Percentiles rank a stretch among this genome's conserved stretches.
Conservation (phyloP, 192 early-diverging fungal genomes). For the Umbelopsis isabellina region DNA sequence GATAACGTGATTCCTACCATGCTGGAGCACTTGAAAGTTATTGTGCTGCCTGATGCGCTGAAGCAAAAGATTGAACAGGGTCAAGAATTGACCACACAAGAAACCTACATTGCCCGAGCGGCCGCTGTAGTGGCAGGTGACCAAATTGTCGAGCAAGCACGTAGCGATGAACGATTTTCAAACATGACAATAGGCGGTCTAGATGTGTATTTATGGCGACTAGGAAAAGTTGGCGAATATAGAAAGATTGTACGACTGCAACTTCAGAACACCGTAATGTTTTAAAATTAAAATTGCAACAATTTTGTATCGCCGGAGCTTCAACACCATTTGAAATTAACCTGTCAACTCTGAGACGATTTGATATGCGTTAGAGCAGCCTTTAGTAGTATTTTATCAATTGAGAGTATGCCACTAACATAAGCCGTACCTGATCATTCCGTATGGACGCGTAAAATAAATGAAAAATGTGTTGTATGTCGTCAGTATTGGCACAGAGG, state of each 20-base stretch:
- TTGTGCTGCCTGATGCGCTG: constrained; percentile 50
- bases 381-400: no score
- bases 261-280: constrained; percentile 8
- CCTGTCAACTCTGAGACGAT: no score
- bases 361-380: no score
- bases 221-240: constrained; percentile 71
- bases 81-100: constrained; percentile 50
- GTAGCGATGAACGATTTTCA: constrained; percentile 33
- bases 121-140: constrained; percentile 70
- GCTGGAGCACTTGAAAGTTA: constrained; percentile 57
- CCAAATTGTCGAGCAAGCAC: constrained; percentile 50
- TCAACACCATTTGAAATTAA: no score
- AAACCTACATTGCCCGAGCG: constrained; percentile 67
- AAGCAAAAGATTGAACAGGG: constrained; percentile 48
- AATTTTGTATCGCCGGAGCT: no score
- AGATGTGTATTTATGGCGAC: constrained; percentile 74
- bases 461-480: no score
- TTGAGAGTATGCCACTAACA: no score
- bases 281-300: background rate
- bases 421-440: no score
- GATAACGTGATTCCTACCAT: constrained; percentile 79
- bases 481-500: no score
- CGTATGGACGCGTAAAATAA: no score
- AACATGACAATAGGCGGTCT: constrained; percentile 53
- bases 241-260: constrained; percentile 37